Base-by-base conservation (phyloP, 257 asterid species). In the Scutellaria baicalensis region DNA sequence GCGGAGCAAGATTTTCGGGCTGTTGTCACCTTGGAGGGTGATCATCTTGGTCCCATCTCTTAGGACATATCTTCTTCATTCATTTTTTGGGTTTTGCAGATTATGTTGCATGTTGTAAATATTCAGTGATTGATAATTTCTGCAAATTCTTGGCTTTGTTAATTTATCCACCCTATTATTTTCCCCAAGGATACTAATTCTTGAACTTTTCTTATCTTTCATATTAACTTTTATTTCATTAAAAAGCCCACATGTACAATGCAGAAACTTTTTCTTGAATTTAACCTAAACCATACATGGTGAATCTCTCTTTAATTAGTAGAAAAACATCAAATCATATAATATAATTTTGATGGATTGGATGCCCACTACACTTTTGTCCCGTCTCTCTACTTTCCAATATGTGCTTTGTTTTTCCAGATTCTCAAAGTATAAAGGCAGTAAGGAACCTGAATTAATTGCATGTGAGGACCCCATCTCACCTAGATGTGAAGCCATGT, bases 21-120 rank as follows among this genome's bases (percentile, higher is more conserved):
- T 1, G 78, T 90, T 52, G 95, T 83, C n/a, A 81, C 90, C 72
- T 23, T 88, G 77, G 93, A 90, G 13, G 95, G 93, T 1, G 90
- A 92, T 65, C 79, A 72, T 75, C 96, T 92, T 49, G 98, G 96
- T 45, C 95, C 93, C 6, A 36, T 84, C 36, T 74, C 78, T 39
- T 77, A 74, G 70, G 23, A 45, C 36, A 5, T 44, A 11, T 64
- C 43, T 23, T 8, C 69, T 33, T n/a, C n/a, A n/a, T n/a, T n/a
- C n/a, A n/a, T 3, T 47, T 23, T 48, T 8, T 45, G 12, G 38
- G 33, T 12, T 16, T 42, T 17, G 62, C 21, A 5, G 9, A 23
- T 42, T 54, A 4, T 63, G 59, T 13, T 50, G 20, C 42, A 14
- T 21, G 18, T 9, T 57, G 57, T 18, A 9, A 60, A 47, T 59